A percentile compares a stretch with the other conserved stretches of the same genome.
phyloP scores from a whole-genome alignment of 768 basidiomycete species.

The Boletellus emodensis region DNA sequence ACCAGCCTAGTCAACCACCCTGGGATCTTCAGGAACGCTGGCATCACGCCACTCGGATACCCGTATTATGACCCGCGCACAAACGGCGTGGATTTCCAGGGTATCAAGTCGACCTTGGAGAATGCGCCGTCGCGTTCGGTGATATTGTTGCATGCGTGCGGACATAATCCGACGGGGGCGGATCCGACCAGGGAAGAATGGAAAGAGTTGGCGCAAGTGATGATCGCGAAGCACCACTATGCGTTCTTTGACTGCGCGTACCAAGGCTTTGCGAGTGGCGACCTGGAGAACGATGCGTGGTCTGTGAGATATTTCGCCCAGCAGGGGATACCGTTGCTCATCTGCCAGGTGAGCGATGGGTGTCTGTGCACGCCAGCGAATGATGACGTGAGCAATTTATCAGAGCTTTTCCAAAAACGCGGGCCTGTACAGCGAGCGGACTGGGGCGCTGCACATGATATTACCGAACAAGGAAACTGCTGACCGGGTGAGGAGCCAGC shows the following conservation, averaged over 20 bases:
- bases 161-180: constrained; percentile 96
- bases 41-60: constrained; percentile 81
- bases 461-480: constrained; percentile 61
- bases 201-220: constrained; percentile 67
- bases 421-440: constrained; percentile 90
- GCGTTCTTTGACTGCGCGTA: constrained; percentile 96
- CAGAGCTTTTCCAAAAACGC: constrained; percentile 98
- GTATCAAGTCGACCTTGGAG: constrained; percentile 57
- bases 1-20: constrained; percentile 69
- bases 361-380: background rate
- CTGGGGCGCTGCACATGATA: constrained; percentile 90
- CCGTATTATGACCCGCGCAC: constrained; percentile 93
- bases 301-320: constrained; percentile 86
- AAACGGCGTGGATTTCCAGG: constrained; percentile 77
- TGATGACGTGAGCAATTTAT: constrained; percentile 8
- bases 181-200: constrained; percentile 90
- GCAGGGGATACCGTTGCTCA: constrained; percentile 66
- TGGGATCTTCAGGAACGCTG: constrained; percentile 87
- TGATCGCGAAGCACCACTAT: constrained; percentile 73
- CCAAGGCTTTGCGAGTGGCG: constrained; percentile 94
- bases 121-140: constrained; percentile 73
- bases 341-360: constrained; percentile 70
- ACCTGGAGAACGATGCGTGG: constrained; percentile 87
- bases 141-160: constrained; percentile 90
- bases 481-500: constrained; percentile 74